These are phyloP conservation scores for Kurtzmaniella quercitrusa DNA, from an alignment of 1,139 yeast species.

Conservation along the genomic window DNA sequence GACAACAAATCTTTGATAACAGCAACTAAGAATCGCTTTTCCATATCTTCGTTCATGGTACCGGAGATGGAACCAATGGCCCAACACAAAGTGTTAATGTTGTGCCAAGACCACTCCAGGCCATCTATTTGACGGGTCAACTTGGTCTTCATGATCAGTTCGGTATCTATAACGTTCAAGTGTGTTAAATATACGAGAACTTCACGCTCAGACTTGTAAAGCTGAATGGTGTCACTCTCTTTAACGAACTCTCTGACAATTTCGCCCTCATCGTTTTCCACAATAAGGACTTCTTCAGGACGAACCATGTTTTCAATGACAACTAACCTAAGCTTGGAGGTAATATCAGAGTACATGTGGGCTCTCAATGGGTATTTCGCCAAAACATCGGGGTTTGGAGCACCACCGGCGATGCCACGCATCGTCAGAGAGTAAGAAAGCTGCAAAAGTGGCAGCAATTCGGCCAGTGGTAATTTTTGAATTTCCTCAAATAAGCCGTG, in stretches of 20 bases:
- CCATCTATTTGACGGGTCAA: conserved; percentile 92
- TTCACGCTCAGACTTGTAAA: conserved; percentile 94
- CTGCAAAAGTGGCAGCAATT: conserved; percentile 73
- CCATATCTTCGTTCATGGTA: conserved; percentile 98
- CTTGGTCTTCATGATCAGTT: conserved; percentile 87
- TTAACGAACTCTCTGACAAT: conserved; percentile 96
- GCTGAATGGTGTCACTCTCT: conserved; percentile 93
- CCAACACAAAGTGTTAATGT: conserved; percentile 96
- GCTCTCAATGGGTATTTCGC: conserved; percentile 79
- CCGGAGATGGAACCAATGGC: conserved; percentile 99
- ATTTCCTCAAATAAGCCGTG: conserved; percentile 79
- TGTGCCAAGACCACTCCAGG: conserved; percentile 98
- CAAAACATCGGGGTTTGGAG: conserved; percentile 78
- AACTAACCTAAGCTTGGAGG: conserved; percentile 81
- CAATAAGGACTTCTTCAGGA: conserved; percentile 95
- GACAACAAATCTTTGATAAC: conserved; percentile 90
- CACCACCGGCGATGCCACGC: conserved; percentile 62
- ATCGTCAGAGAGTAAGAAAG: conserved; percentile 53
- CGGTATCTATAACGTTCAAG: conserved; percentile 91
- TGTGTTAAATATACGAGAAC: conserved; percentile 93
- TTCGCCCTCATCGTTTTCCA: conserved; percentile 98
- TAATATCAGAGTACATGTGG: conserved; percentile 70
- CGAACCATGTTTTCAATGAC: conserved; percentile 97
- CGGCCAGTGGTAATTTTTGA: conserved; percentile 70
- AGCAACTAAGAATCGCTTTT: conserved; percentile 84